These are phyloP conservation scores for Globisporangium cylindrosporum DNA, from an alignment of 352 stramenopile genomes.

Conservation along the genomic window DNA sequence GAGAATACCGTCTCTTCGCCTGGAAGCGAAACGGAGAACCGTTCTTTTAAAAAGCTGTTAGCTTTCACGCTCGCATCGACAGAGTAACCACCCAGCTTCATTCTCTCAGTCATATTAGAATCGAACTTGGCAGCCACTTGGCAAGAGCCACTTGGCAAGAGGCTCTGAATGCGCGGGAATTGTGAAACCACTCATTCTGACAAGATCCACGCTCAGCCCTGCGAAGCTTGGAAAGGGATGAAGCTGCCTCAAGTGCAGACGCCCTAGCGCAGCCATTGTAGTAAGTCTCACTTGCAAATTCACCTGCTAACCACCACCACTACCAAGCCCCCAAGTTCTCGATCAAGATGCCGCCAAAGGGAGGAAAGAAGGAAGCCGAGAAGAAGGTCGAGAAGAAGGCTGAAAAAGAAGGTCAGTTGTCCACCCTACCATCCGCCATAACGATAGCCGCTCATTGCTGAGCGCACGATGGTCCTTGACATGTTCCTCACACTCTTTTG, in stretches of 20 bases:
- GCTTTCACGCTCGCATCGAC: no score
- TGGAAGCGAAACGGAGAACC: no score
- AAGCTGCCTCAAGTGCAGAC: background rate
- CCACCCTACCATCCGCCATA: background rate
- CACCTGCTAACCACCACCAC: background rate
- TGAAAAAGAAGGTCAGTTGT: conserved; percentile 21
- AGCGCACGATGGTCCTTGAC: background rate
- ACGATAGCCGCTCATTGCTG: background rate
- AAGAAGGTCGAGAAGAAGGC: conserved; percentile 29
- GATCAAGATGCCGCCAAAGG: conserved; percentile 16
- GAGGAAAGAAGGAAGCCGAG: conserved; percentile 22
- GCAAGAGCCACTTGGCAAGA: no score
- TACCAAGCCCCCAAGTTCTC: background rate
- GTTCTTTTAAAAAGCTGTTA: no score
- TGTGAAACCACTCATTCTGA: no score
- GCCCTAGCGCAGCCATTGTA: no score
- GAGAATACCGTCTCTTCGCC: no score
- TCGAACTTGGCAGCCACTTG: no score
- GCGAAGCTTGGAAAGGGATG: background rate
- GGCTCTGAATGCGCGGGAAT: no score
- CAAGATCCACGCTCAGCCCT: no score
- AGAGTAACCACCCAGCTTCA: no score
- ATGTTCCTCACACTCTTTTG: background rate
- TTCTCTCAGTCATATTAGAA: no score
- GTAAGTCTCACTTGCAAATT: background rate